phyloP scores from a whole-genome alignment of 306 rosid genomes.

The Gillenia trifoliata region DNA sequence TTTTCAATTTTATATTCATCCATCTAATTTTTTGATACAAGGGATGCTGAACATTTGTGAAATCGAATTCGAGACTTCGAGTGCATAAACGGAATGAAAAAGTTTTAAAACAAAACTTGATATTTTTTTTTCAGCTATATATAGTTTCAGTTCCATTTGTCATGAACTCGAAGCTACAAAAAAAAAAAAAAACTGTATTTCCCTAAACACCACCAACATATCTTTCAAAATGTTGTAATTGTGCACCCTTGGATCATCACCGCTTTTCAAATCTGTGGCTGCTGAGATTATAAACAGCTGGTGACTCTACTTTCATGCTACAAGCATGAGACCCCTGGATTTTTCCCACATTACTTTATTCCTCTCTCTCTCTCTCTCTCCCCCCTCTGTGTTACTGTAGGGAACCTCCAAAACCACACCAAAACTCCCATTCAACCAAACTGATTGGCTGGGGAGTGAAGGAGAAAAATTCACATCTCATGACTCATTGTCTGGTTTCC shows the following conservation, averaged over 20 bases:
- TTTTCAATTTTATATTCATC: not conserved
- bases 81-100: not conserved
- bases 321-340: conserved; percentile 20
- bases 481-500: conserved; percentile 40
- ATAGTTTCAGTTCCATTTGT: not conserved
- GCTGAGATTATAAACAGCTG: conserved; percentile 30
- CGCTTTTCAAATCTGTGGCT: conserved; percentile 28
- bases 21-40: not conserved
- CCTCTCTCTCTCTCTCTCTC: conserved; percentile 10
- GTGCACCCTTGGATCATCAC: conserved; percentile 16
- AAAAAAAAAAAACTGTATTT: not conserved
- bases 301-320: conserved; percentile 23
- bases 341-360: conserved; percentile 21
- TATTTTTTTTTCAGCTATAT: not conserved
- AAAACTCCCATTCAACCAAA: conserved; percentile 62
- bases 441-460: conserved; percentile 37
- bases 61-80: not conserved
- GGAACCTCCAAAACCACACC: conserved; percentile 35
- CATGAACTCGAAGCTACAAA: conserved; percentile 13
- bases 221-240: not conserved
- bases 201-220: not conserved
- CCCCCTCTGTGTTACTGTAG: conserved; percentile 4
- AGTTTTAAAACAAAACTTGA: not conserved
- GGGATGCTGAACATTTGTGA: not conserved
- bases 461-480: conserved; percentile 37